These are phyloP conservation scores for Agastache rugosa DNA, from an alignment of 257 asterid genomes.

Conservation along the genomic window DNA sequence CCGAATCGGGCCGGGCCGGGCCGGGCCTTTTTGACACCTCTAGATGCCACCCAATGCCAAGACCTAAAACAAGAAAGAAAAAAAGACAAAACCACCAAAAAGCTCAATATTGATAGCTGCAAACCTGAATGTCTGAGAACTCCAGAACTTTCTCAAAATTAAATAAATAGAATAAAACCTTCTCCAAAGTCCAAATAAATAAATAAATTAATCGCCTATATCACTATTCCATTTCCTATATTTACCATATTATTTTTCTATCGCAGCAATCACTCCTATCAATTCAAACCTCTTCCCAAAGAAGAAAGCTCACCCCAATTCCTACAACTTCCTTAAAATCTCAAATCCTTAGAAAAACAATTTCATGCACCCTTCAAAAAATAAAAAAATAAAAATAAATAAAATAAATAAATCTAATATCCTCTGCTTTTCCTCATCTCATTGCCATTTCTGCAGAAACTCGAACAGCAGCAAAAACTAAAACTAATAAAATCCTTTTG, in stretches of 20 bases:
- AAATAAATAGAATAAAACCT: not conserved
- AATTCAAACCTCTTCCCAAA: conserved; percentile 31
- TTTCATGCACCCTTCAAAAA: no score
- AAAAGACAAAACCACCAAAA: not conserved
- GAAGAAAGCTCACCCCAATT: conserved; percentile 17
- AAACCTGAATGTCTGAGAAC: conserved; percentile 20
- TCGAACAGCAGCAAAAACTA: not conserved
- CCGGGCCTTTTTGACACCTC: no score
- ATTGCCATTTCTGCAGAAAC: not conserved
- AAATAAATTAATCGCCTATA: not conserved
- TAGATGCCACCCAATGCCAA: not conserved
- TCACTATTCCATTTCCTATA: not conserved
- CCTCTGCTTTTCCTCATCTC: conserved; percentile 6
- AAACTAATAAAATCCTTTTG: not conserved
- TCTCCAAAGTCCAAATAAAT: not conserved
- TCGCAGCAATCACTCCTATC: not conserved
- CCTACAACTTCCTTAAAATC: not conserved
- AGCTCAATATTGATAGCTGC: conserved; percentile 9
- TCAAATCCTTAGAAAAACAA: not conserved
- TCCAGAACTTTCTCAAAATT: conserved; percentile 55
- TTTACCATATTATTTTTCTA: not conserved
- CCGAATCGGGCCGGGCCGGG: no score
- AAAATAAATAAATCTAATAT: no score
- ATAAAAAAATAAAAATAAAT: no score
- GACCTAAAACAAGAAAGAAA: not conserved